These are phyloP conservation scores for Lachancea lanzarotensis DNA, from an alignment of 805 yeast species.

Conservation along the genomic window DNA sequence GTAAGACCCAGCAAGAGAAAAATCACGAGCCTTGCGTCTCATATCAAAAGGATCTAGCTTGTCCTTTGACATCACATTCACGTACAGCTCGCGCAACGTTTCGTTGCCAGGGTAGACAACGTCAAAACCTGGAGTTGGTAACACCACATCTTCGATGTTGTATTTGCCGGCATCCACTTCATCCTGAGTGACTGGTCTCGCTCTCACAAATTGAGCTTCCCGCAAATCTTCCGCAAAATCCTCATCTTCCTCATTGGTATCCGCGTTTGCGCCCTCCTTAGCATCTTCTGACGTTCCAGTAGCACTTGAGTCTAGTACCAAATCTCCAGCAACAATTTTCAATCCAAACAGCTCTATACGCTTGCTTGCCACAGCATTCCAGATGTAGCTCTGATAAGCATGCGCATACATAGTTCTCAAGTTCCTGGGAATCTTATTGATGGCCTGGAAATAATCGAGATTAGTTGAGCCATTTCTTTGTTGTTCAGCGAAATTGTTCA, in stretches of 20 bases:
- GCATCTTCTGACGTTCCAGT: slow-evolving; percentile 9
- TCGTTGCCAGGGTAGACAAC: slow-evolving; percentile 75
- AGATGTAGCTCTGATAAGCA: slow-evolving; percentile 92
- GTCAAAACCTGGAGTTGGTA: slow-evolving; percentile 97
- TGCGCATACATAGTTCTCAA: slow-evolving; percentile 92
- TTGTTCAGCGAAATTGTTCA: slow-evolving; percentile 52
- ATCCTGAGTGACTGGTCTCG: slow-evolving; percentile 66
- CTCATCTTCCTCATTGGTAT: slow-evolving; percentile 41
- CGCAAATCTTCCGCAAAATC: slow-evolving; percentile 69
- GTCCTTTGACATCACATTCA: slow-evolving; percentile 69
- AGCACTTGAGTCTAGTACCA: slow-evolving; percentile 42
- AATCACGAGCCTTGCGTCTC: slow-evolving; percentile 81
- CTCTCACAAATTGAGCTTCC: slow-evolving; percentile 51
- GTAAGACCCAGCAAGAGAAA: slow-evolving; percentile 87
- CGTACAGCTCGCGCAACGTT: slow-evolving; percentile 53
- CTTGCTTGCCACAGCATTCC: slow-evolving; percentile 82
- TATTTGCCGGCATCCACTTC: slow-evolving; percentile 56
- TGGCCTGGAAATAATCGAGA: slow-evolving; percentile 60
- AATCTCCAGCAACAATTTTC: slow-evolving; percentile 70
- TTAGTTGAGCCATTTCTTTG: slow-evolving; percentile 34
- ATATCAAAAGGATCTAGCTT: slow-evolving; percentile 78
- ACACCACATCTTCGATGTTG: slow-evolving; percentile 73
- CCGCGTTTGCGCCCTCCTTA: slow-evolving; percentile 30
- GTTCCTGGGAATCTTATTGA: slow-evolving; percentile 87
- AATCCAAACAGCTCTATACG: slow-evolving; percentile 68